These are phyloP conservation scores for Linnemannia schmuckeri DNA, from an alignment of 192 early-diverging fungal species.

Conservation along the genomic window DNA sequence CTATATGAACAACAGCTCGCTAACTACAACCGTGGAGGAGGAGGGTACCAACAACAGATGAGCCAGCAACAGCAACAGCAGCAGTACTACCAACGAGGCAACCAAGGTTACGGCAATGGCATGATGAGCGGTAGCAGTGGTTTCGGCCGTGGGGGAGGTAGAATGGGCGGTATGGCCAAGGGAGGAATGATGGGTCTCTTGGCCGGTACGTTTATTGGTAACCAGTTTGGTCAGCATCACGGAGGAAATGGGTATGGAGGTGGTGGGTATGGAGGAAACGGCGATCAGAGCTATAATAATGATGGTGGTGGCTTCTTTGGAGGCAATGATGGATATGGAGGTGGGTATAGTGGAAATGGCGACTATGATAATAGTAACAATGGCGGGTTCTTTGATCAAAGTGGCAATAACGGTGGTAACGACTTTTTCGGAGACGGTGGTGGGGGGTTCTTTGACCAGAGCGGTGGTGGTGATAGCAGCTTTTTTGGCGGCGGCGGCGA, in stretches of 20 bases:
- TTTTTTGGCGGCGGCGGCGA: not conserved
- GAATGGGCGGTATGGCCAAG: slow-evolving; percentile 32
- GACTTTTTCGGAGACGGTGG: not conserved
- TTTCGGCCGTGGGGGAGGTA: slow-evolving; percentile 7
- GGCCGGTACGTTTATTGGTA: slow-evolving; percentile 4
- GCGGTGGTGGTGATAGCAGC: not conserved
- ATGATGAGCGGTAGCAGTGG: slow-evolving; percentile 1
- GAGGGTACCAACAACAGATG: slow-evolving; percentile 6
- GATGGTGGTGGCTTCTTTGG: slow-evolving; percentile 14
- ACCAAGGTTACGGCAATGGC: not conserved
- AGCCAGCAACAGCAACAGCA: slow-evolving; percentile 13
- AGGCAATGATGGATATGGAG: slow-evolving; percentile 19
- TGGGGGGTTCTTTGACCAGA: slow-evolving; percentile 4
- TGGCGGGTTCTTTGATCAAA: slow-evolving; percentile 16
- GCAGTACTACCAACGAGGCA: slow-evolving; percentile 5
- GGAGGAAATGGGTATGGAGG: not conserved
- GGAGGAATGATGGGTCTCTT: slow-evolving; percentile 25
- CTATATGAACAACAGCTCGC: slow-evolving; percentile 19
- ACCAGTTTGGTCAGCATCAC: not conserved
- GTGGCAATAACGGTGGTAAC: slow-evolving; percentile 2
- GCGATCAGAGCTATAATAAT: not conserved
- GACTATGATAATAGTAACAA: not conserved
- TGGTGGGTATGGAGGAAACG: not conserved
- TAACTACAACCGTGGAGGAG: slow-evolving; percentile 1
- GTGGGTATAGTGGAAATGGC: slow-evolving; percentile 9